Percentiles rank a stretch among this genome's conserved stretches.
phyloP scores from a whole-genome alignment of 306 rosid species.

The Myrica gale region DNA sequence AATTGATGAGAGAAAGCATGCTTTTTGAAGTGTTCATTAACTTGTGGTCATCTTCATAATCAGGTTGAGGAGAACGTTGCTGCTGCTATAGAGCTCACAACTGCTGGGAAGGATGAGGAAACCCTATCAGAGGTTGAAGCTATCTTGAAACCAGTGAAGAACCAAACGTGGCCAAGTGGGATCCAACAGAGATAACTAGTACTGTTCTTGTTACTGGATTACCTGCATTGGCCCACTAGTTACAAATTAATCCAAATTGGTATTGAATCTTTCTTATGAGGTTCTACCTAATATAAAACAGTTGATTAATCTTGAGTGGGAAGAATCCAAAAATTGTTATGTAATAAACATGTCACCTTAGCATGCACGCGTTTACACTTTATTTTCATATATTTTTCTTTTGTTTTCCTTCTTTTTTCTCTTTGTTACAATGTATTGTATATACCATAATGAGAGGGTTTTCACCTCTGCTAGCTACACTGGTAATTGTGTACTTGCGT shows the following conservation, averaged over 20 bases:
- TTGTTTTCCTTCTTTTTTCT: no score
- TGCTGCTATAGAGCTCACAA: slow-evolving; percentile 70
- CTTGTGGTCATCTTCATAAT: slow-evolving; percentile 11
- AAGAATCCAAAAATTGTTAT: no score
- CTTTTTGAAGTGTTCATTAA: slow-evolving; percentile 1
- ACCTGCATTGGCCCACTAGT: background rate
- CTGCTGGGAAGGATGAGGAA: slow-evolving; percentile 60
- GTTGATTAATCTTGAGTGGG: no score
- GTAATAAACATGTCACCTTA: background rate
- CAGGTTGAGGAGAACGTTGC: slow-evolving; percentile 89
- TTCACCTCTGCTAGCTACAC: no score
- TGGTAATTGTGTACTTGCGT: no score
- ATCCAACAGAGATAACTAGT: slow-evolving; percentile 54
- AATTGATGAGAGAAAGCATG: background rate
- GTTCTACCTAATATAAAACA: no score
- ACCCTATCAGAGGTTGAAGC: slow-evolving; percentile 68
- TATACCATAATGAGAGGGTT: no score
- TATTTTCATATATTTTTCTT: no score
- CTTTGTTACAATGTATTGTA: no score
- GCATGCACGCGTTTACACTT: no score
- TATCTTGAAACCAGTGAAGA: slow-evolving; percentile 72
- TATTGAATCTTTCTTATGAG: background rate
- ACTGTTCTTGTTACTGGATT: background rate
- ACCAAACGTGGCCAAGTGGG: slow-evolving; percentile 93
- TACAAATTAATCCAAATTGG: background rate